Evolutionary conservation across 208 protist species (phyloP), one percentile per base, ranked within the genome.

Genomic region (Herpetomonas samuelpessoai): DNA sequence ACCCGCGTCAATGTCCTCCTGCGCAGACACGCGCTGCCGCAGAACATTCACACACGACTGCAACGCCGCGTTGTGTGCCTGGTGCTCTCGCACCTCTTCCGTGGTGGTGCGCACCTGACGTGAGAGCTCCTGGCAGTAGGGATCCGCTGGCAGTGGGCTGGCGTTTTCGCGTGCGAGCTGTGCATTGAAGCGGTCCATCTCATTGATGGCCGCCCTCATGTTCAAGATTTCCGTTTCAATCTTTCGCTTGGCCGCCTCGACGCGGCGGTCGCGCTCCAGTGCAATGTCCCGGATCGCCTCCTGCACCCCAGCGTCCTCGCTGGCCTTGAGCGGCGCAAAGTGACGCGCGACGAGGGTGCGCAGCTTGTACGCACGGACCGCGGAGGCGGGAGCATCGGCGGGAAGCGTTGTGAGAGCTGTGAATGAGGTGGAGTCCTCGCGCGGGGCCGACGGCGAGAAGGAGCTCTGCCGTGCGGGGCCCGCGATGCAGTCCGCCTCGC

Each of bases 81-180:
- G 61, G 22, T 29, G 62, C 19, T 71, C 75, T 18, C 63, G 72
- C 1, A 85, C 57, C 38, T 83, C 77, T 39, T 86, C 74, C 4
- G 71, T 71, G n/a, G 73, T 74, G 22, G 81, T 80, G 25, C 76
- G 79, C n/a, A 88, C 58, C 47, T 70, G 77, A 29, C 71, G 68
- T 30, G 70, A 73, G 26, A 92, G 76, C 61, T 83, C 79, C 66
- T 84, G 73, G 22, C 71, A 70, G 58, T 92, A 81, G 25, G 83
- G 76, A 58, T 95, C 88, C 22, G 65, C 60, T n/a, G 81, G 84
- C 9, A 92, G 65, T 3, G 79, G 84, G 39, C 69, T 76, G 57
- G 71, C 81, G 66, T 86, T 88, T 53, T 92, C 88, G 30, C 75
- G 64, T 19, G 69, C 69, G 26, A 91, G 80, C 57, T 69, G 69